Conservation (phyloP, 1,139 yeast genomes). For the Yamadazyma epiphylla region DNA sequence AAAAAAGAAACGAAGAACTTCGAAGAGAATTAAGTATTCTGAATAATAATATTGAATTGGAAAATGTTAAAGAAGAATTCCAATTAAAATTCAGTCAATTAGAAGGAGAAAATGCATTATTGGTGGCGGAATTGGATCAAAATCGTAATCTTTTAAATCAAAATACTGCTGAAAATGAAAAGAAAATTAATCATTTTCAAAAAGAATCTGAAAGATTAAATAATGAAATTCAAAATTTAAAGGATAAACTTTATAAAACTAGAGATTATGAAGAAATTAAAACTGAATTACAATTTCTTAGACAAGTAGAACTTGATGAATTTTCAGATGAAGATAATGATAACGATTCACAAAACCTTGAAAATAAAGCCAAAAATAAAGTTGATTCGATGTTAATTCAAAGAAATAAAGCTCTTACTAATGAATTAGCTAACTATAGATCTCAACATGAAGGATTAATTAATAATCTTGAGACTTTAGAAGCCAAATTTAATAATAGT, state of each 20-base stretch:
- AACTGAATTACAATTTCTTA: constrained; percentile 65
- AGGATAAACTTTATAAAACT: constrained; percentile 41
- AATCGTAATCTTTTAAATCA: constrained; percentile 32
- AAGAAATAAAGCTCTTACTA: constrained; percentile 57
- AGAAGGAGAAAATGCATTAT: constrained; percentile 63
- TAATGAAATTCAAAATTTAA: constrained; percentile 49
- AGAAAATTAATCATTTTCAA: constrained; percentile 29
- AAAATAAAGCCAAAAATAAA: constrained; percentile 15
- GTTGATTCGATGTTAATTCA: constrained; percentile 51
- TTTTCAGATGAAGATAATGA: constrained; percentile 19
- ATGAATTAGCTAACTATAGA: constrained; percentile 57
- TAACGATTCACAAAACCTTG: constrained; percentile 17
- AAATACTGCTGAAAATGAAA: constrained; percentile 29
- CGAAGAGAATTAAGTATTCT: constrained; percentile 59
- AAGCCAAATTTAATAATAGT: constrained; percentile 32
- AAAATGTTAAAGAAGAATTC: constrained; percentile 28
- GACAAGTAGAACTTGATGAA: constrained; percentile 65
- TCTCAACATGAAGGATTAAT: constrained; percentile 44
- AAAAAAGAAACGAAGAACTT: constrained; percentile 72
- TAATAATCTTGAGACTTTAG: constrained; percentile 36
- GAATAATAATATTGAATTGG: constrained; percentile 40
- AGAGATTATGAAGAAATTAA: constrained; percentile 76
- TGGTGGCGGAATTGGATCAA: constrained; percentile 62
- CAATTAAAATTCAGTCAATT: constrained; percentile 47
- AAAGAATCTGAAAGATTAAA: constrained; percentile 48